These are phyloP conservation scores for Lenwebbia sp. DNA, from an alignment of 345 rosid species.

Conservation along the genomic window DNA sequence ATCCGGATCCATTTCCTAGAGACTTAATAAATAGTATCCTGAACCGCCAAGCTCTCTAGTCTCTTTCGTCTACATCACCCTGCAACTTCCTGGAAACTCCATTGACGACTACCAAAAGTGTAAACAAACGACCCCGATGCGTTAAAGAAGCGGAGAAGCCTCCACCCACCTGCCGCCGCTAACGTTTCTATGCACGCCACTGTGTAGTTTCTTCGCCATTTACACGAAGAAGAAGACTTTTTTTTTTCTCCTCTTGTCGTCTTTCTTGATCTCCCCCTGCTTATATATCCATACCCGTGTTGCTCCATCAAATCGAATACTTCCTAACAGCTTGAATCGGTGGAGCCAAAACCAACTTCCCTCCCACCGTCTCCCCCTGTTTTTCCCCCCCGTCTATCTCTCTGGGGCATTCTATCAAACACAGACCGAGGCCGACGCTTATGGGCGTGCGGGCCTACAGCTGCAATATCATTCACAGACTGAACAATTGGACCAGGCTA, in stretches of 20 bases:
- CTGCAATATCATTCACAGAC: neutral
- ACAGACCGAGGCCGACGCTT: neutral
- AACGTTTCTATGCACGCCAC: neutral
- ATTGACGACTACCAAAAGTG: neutral
- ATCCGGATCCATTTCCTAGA: too few species aligned
- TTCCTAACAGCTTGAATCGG: neutral
- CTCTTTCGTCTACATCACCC: neutral
- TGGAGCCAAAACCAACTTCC: neutral
- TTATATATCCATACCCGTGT: neutral
- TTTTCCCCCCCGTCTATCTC: neutral
- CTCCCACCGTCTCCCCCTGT: neutral
- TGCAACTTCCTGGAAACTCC: conserved; percentile 2
- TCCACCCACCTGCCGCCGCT: neutral
- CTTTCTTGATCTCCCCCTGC: neutral
- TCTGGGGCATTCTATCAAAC: neutral
- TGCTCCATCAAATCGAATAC: neutral
- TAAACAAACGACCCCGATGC: neutral
- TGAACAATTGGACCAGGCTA: neutral
- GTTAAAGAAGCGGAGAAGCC: neutral
- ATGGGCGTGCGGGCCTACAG: neutral
- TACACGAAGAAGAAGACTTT: neutral
- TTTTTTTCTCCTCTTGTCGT: neutral
- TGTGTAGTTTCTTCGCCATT: neutral
- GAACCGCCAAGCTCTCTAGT: neutral
- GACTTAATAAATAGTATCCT: neutral